These are phyloP conservation scores for Onygenales sp. DNA, from an alignment of 2,329 filamentous ascomycete species.

Conservation along the genomic window DNA sequence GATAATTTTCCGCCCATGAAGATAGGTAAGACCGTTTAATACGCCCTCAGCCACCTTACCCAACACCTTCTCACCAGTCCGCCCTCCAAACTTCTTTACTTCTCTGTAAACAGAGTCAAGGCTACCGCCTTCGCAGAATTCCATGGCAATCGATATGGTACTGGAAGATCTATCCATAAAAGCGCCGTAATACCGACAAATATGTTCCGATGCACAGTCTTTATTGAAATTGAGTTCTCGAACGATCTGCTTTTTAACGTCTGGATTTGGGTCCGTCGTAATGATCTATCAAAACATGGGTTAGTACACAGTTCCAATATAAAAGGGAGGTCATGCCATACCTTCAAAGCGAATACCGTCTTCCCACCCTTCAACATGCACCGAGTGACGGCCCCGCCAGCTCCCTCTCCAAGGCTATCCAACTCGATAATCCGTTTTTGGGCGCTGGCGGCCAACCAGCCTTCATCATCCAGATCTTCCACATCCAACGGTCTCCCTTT, in stretches of 20 bases:
- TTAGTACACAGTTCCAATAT: neutral
- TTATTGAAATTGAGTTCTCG: conserved; percentile 97
- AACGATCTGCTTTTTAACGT: conserved; percentile 97
- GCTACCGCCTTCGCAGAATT: conserved; percentile 94
- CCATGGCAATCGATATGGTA: conserved; percentile 98
- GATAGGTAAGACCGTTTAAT: conserved; percentile 83
- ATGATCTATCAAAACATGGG: conserved; percentile 59
- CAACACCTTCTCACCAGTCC: conserved; percentile 93
- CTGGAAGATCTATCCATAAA: conserved; percentile 94
- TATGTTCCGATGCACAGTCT: conserved; percentile 88
- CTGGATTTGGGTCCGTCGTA: conserved; percentile 93
- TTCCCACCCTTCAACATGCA: conserved; percentile 85
- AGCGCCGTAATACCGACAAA: conserved; percentile 94
- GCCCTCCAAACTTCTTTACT: conserved; percentile 86
- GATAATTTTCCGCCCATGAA: conserved; percentile 93
- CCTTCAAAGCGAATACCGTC: conserved; percentile 93
- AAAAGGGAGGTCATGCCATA: conserved; percentile 31
- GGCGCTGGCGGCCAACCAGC: conserved; percentile 86
- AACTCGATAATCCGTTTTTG: conserved; percentile 82
- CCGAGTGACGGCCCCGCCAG: conserved; percentile 87
- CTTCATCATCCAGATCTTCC: conserved; percentile 88
- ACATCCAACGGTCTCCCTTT: conserved; percentile 79
- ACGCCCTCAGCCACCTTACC: conserved; percentile 96
- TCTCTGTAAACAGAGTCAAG: conserved; percentile 96
- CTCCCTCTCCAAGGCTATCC: conserved; percentile 85